A percentile compares a stretch with the other conserved stretches of the same genome.
Evolutionary conservation across 805 yeast species (phyloP).

Genomic region (Candida ulmi): DNA sequence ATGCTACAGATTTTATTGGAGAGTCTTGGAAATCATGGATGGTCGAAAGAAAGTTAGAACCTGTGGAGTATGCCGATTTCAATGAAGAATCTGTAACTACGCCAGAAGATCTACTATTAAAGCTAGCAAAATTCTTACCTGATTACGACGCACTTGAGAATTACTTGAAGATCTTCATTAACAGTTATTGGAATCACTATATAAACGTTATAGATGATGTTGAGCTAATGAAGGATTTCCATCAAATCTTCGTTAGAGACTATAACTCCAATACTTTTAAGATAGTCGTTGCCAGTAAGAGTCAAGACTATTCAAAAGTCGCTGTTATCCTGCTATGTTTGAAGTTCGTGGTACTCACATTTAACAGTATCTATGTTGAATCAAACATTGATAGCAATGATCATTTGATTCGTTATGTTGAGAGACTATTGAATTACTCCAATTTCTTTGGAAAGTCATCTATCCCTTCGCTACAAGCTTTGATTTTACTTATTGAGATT

Average conservation of each 20-base stretch:
- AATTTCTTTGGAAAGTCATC: conserved; percentile 7
- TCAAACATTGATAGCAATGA: conserved; percentile 11
- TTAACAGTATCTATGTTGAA: conserved; percentile 2
- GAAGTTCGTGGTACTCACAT: conserved; percentile 6
- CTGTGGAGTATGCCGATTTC: conserved; percentile 5
- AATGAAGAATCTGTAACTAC: conserved; percentile 5
- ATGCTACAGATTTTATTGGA: conserved; percentile 8
- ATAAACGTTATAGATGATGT: conserved; percentile 14
- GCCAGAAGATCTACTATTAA: conserved; percentile 9
- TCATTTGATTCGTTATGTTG: conserved; percentile 9
- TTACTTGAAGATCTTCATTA: conserved; percentile 10
- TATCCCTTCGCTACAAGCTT: conserved; percentile 18
- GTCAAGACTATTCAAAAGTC: conserved; percentile 16
- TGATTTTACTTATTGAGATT: conserved; percentile 11
- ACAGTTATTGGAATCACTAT: conserved; percentile 12
- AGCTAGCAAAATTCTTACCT: conserved; percentile 15
- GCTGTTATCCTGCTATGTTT: conserved; percentile 12
- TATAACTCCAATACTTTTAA: conserved; percentile 3
- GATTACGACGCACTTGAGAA: conserved; percentile 10
- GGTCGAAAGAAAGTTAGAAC: conserved; percentile 9
- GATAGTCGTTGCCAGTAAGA: conserved; percentile 6
- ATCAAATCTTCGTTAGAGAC: conserved; percentile 8
- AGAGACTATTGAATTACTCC: conserved; percentile 12
- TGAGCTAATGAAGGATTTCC: conserved; percentile 13
- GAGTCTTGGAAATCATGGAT: conserved; percentile 20